These are phyloP conservation scores for Infundibulicybe gibba DNA, from an alignment of 768 basidiomycete genomes.

Conservation along the genomic window DNA sequence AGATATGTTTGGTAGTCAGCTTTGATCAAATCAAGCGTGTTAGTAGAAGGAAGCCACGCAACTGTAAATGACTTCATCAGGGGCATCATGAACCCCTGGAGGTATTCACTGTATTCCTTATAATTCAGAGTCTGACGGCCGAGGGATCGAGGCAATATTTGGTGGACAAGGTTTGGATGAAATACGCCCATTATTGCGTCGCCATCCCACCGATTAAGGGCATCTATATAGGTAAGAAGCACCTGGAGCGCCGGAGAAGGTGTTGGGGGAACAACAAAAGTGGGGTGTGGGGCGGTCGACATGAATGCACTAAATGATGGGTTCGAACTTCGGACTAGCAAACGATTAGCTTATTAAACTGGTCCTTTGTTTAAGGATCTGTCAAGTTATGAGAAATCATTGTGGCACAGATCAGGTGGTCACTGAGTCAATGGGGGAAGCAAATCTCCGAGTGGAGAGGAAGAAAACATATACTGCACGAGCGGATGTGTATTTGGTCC, in stretches of 20 bases:
- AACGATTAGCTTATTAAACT: not conserved
- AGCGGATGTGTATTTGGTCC: no score
- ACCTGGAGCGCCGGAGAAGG: slow-evolving; percentile 30
- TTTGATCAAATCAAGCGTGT: not conserved
- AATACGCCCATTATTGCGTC: slow-evolving; percentile 24
- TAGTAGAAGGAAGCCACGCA: no score
- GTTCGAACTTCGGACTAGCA: not conserved
- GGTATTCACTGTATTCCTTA: slow-evolving; percentile 26
- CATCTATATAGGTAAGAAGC: slow-evolving; percentile 28
- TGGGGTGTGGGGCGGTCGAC: no score
- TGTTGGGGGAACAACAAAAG: slow-evolving; percentile 19
- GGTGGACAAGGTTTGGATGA: slow-evolving; percentile 28
- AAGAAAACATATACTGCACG: no score
- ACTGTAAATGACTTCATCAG: slow-evolving; percentile 23
- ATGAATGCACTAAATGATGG: not conserved
- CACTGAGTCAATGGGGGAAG: not conserved
- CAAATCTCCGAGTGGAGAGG: not conserved
- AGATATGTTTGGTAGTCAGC: not conserved
- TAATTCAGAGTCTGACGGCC: slow-evolving; percentile 31
- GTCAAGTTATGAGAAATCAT: not conserved
- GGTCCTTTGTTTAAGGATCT: not conserved
- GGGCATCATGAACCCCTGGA: slow-evolving; percentile 19
- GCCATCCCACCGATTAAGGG: slow-evolving; percentile 25
- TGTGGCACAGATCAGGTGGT: not conserved
- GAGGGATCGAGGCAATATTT: slow-evolving; percentile 29